Base-by-base conservation (phyloP, 2,329 filamentous ascomycete genomes). In the Bertia moriformis region DNA sequence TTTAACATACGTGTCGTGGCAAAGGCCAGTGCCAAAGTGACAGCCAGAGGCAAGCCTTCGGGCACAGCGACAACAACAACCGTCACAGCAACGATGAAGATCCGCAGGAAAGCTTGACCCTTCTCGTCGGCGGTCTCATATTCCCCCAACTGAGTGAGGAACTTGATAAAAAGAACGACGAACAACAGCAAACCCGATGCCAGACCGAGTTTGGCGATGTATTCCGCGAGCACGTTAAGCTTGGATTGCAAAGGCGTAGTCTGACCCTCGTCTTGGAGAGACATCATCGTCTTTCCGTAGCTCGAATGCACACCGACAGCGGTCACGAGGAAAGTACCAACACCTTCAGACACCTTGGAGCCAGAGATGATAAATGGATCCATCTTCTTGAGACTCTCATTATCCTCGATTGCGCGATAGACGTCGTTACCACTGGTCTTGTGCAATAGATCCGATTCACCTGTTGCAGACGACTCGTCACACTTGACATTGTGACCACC, bases 361-460 rank as follows among this genome's bases (percentile, higher is more conserved):
- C 83, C 83, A 17, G 82, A 88, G 3, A 88, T 65, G 44, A 89
- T 86, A 55, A 89, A 89, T 0, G 83, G 83, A 48, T 88, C 83
- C 44, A 81, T 61, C 49, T 83, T 83, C 45, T 68, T 67, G 22
- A 79, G 58, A 14, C 65, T 65, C 39, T 77, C 65, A 42, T 73
- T 65, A 37, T 33, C 43, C 44, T 78, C 69, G 45, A 82, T 78
- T 3, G 73, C 67, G 22, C 66, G 66, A 52, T 70, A 78, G 15
- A 78, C 78, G 12, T 82, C 77, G 19, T 75, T 71, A 2, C 68
- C 78, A 2, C 71, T 54, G 1, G 63, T 68, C 57, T 88, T 88
- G 49, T 73, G 77, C 20, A 87, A 61, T 5, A 84, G 56, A 44
- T 83, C 79, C 0, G 81, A 84, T 58, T 87, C 83, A 43, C 82